Evolutionary conservation across 257 asterid species (phyloP).

Genomic region (Nicotiana tomentosiformis): DNA sequence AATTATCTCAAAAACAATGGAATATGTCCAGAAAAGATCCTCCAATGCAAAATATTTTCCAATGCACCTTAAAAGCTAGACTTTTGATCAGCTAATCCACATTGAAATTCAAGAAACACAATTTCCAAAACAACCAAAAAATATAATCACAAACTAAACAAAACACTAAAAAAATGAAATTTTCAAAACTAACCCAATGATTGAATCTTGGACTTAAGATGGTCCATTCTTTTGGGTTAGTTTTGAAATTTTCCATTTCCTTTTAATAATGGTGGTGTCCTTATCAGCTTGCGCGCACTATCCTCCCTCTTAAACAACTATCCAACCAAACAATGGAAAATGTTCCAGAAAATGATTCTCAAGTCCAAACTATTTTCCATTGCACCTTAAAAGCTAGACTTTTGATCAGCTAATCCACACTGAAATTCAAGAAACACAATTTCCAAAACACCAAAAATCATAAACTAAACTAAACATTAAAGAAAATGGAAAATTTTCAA

Average conservation of each 20-base stretch:
- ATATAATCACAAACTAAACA: not conserved
- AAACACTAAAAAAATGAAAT: not conserved
- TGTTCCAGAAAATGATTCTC: not conserved
- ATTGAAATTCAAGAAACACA: not conserved
- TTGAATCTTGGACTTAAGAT: constrained; percentile 56
- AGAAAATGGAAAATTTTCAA: not conserved
- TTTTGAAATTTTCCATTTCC: no score
- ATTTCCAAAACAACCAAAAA: not conserved
- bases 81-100: not conserved
- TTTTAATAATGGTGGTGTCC: no score
- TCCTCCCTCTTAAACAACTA: not conserved
- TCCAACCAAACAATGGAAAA: not conserved
- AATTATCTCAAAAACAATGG: not conserved
- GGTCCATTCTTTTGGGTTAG: constrained; percentile 13
- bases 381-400: not conserved
- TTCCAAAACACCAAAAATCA: not conserved
- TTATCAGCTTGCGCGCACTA: no score
- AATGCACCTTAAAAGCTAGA: not conserved
- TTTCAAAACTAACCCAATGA: constrained; percentile 51
- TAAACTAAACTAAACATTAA: not conserved
- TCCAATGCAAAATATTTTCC: not conserved
- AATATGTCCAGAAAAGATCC: not conserved
- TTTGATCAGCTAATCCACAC: not conserved
- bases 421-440: not conserved
- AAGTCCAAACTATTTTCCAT: not conserved